These are phyloP conservation scores for Fraxinus nigra DNA, from an alignment of 305 asterid species.

Conservation along the genomic window DNA sequence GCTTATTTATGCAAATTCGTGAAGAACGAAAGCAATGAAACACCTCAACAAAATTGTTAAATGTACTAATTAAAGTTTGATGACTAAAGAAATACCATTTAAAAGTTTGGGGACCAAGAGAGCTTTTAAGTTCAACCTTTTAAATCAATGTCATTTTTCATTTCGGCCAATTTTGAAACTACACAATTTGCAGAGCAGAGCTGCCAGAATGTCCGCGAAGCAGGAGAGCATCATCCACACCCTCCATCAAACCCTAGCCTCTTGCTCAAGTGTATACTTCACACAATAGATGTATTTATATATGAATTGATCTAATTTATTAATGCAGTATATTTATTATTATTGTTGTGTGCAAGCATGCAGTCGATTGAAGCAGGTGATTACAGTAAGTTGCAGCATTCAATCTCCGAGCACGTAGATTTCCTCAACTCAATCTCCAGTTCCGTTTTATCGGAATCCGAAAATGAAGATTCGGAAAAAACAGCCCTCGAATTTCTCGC, in stretches of 20 bases:
- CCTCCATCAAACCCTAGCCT: conserved; percentile 46
- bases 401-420: conserved; percentile 42
- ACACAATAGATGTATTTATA: not conserved
- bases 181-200: not conserved
- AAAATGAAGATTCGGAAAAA: conserved; percentile 30
- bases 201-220: conserved; percentile 23
- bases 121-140: not conserved
- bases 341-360: conserved; percentile 13
- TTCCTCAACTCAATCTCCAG: conserved; percentile 48
- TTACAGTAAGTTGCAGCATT: conserved; percentile 33
- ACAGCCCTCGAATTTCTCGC: conserved; percentile 41
- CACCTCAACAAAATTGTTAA: not conserved
- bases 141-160: not conserved
- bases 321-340: not conserved
- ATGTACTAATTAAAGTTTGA: not conserved
- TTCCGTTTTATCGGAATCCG: conserved; percentile 29
- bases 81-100: not conserved
- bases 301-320: not conserved
- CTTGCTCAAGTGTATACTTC: conserved; percentile 47
- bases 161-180: not conserved
- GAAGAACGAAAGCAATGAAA: not conserved
- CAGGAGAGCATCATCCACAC: conserved; percentile 21
- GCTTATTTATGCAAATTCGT: not conserved
- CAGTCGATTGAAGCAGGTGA: conserved; percentile 58
- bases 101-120: not conserved